Conservation (phyloP, 257 asterid species). For the Anisodus tanguticus region DNA sequence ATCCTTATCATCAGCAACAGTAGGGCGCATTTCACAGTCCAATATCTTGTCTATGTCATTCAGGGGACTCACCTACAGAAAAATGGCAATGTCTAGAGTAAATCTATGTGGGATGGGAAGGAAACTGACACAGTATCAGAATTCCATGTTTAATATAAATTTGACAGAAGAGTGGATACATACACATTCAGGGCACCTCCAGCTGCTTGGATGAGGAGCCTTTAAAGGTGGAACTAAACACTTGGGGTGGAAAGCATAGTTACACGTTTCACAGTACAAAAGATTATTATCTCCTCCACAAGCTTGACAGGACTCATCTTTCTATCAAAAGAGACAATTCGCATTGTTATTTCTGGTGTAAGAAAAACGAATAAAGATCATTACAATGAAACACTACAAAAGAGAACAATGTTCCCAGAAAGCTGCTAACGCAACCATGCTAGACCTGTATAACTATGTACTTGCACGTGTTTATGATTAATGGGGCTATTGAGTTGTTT, state of each 20-base stretch:
- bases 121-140: slow-evolving; percentile 30
- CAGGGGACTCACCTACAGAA: slow-evolving; percentile 75
- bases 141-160: slow-evolving; percentile 29
- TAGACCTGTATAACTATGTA: slow-evolving; percentile 9
- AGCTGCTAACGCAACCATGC: neutral
- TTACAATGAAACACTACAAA: slow-evolving; percentile 23
- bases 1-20: slow-evolving; percentile 65
- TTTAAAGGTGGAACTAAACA: slow-evolving; percentile 74
- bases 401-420: neutral
- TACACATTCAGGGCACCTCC: slow-evolving; percentile 99
- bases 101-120: slow-evolving; percentile 2
- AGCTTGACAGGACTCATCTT: slow-evolving; percentile 75
- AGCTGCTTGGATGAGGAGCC: slow-evolving; percentile 69
- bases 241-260: slow-evolving; percentile 74
- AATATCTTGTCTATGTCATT: slow-evolving; percentile 87
- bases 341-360: slow-evolving; percentile 1
- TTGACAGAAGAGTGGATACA: slow-evolving; percentile 40
- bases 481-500: neutral
- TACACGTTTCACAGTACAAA: slow-evolving; percentile 81
- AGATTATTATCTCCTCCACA: slow-evolving; percentile 71
- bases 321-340: slow-evolving; percentile 48
- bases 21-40: slow-evolving; percentile 91
- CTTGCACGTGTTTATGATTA: neutral
- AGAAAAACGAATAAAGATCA: neutral
- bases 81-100: slow-evolving; percentile 21